These are phyloP conservation scores for Calophaca sinica DNA, from an alignment of 306 rosid species.

Conservation along the genomic window DNA sequence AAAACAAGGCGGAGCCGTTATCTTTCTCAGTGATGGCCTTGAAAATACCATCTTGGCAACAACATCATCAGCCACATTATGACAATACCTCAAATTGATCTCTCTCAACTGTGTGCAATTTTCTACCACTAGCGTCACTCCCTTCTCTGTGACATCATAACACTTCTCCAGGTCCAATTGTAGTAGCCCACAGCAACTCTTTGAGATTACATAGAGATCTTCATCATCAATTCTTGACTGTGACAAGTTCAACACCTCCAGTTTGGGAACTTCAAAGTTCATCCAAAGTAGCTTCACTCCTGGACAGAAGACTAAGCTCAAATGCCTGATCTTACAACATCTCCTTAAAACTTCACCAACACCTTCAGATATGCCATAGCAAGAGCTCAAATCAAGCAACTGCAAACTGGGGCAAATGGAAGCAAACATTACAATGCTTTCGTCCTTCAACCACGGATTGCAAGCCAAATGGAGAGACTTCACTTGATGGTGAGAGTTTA, in stretches of 20 bases:
- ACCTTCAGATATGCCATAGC: no score
- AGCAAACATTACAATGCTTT: constrained; percentile 44
- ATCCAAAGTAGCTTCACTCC: no score
- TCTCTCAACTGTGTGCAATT: constrained; percentile 65
- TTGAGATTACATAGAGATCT: no score
- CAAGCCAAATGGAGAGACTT: constrained; percentile 18
- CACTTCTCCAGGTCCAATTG: constrained; percentile 2
- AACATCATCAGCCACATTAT: constrained; percentile 46
- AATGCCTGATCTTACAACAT: no score
- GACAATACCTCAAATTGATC: constrained; percentile 64
- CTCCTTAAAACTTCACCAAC: no score
- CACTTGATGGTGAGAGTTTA: constrained; percentile 48
- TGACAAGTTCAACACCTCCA: no score
- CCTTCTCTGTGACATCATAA: constrained; percentile 57
- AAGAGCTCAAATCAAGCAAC: constrained; percentile 53
- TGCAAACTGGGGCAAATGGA: constrained; percentile 61
- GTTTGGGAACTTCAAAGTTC: no score
- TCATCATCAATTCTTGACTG: no score
- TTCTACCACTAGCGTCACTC: constrained; percentile 61
- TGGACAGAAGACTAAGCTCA: no score
- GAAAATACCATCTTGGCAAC: constrained; percentile 6
- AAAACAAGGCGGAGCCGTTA: no score
- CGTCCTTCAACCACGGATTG: constrained; percentile 44
- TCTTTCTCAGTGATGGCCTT: no score
- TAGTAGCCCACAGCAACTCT: no score